A percentile compares a stretch with the other conserved stretches of the same genome.
phyloP scores from a whole-genome alignment of 495 filamentous ascomycete species.

The Platismatia glauca region DNA sequence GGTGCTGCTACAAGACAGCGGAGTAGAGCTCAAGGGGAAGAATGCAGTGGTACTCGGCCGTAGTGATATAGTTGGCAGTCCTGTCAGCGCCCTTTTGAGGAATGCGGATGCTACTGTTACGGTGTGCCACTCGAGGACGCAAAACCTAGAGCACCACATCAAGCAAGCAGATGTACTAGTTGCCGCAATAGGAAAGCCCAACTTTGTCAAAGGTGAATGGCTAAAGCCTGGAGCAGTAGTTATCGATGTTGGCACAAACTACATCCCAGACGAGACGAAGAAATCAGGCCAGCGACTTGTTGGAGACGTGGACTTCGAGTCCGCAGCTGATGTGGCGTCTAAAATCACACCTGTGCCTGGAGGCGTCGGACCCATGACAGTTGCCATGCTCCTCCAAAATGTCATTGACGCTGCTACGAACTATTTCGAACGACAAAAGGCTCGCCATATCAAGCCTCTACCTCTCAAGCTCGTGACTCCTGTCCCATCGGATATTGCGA shows the following conservation, averaged over 20 bases:
- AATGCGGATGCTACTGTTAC: conserved; percentile 96
- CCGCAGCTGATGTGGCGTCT: conserved; percentile 79
- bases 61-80: conserved; percentile 94
- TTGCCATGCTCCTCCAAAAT: conserved; percentile 92
- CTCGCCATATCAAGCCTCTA: conserved; percentile 65
- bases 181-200: conserved; percentile 79
- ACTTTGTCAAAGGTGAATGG: conserved; percentile 90
- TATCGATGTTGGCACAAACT: conserved; percentile 97
- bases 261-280: conserved; percentile 82
- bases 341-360: conserved; percentile 94
- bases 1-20: conserved; percentile 76
- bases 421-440: conserved; percentile 74
- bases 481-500: conserved; percentile 87
- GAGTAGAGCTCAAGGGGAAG: conserved; percentile 77
- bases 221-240: conserved; percentile 88
- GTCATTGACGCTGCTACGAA: conserved; percentile 73
- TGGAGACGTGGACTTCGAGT: conserved; percentile 89
- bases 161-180: conserved; percentile 85
- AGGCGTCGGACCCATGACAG: conserved; percentile 96
- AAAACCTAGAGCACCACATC: conserved; percentile 58
- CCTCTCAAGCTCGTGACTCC: conserved; percentile 65
- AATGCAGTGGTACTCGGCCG: conserved; percentile 90
- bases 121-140: conserved; percentile 83
- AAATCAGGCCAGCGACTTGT: conserved; percentile 93
- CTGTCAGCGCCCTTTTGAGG: conserved; percentile 88